phyloP scores from a whole-genome alignment of 306 rosid species.

The Macrotyloma uniflorum region DNA sequence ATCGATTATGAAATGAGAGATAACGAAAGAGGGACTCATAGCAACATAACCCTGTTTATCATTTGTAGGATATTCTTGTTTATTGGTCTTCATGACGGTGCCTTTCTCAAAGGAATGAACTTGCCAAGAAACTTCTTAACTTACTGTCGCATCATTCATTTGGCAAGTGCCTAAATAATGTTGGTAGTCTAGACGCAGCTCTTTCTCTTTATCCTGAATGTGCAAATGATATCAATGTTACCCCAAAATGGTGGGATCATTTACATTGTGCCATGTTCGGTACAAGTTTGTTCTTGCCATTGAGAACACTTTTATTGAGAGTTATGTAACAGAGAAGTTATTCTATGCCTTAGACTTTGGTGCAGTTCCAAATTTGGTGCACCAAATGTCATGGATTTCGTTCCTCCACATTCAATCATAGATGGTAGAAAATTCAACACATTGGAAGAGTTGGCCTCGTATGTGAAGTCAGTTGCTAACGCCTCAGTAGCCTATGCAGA shows the following conservation, averaged over 20 bases:
- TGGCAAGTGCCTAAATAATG: too few relatives aligned
- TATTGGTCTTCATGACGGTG: too few relatives aligned
- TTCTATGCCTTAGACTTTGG: slow-evolving; percentile 90
- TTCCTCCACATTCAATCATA: slow-evolving; percentile 95
- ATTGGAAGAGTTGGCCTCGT: too few relatives aligned
- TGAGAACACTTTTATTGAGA: slow-evolving; percentile 87
- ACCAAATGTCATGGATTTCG: slow-evolving; percentile 90
- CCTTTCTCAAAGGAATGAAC: too few relatives aligned
- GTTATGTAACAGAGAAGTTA: slow-evolving; percentile 94
- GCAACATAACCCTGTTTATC: too few relatives aligned
- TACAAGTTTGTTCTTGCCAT: slow-evolving; percentile 96
- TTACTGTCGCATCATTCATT: too few relatives aligned
- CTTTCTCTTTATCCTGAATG: slow-evolving; percentile 84
- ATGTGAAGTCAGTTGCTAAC: slow-evolving; percentile 70
- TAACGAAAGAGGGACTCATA: too few relatives aligned
- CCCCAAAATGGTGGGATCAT: slow-evolving; percentile 98
- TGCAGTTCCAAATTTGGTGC: slow-evolving; percentile 97
- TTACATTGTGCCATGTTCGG: slow-evolving; percentile 97
- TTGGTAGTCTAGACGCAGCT: too few relatives aligned
- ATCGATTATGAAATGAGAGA: too few relatives aligned
- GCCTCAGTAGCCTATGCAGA: slow-evolving; percentile 90
- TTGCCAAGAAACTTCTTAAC: too few relatives aligned
- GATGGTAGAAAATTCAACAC: too few relatives aligned
- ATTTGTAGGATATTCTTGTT: too few relatives aligned
- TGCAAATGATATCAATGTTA: slow-evolving; percentile 50